phyloP scores from a whole-genome alignment of 2,329 filamentous ascomycete species.

The Talaromyces sp. region DNA sequence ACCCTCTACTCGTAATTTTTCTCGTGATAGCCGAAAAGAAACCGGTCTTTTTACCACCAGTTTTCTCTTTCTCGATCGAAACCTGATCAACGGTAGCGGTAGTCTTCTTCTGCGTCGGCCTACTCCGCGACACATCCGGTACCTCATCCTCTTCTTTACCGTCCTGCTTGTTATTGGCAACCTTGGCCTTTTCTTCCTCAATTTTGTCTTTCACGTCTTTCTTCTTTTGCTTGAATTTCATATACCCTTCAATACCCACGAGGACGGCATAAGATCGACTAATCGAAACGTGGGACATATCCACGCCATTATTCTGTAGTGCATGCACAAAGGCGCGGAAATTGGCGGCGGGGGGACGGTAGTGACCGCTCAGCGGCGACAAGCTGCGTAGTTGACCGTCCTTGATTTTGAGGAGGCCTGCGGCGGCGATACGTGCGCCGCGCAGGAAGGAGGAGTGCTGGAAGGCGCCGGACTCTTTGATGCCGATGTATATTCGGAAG shows the following conservation, averaged over 20 bases:
- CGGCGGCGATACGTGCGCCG: slow-evolving; percentile 74
- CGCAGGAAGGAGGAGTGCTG: slow-evolving; percentile 89
- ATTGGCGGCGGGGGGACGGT: slow-evolving; percentile 76
- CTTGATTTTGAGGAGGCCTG: slow-evolving; percentile 81
- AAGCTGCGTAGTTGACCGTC: slow-evolving; percentile 72
- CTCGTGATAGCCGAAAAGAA: slow-evolving; percentile 3
- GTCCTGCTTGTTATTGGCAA: slow-evolving; percentile 23
- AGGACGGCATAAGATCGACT: slow-evolving; percentile 79
- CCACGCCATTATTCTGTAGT: slow-evolving; percentile 69
- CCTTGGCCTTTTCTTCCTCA: slow-evolving; percentile 53
- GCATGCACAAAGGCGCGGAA: slow-evolving; percentile 77
- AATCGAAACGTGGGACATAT: slow-evolving; percentile 75
- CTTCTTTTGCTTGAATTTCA: slow-evolving; percentile 64
- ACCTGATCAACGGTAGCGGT: background rate
- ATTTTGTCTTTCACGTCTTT: slow-evolving; percentile 52
- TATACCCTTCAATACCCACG: slow-evolving; percentile 76
- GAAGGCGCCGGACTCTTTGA: slow-evolving; percentile 84
- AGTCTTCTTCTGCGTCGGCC: slow-evolving; percentile 7
- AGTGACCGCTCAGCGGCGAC: slow-evolving; percentile 71
- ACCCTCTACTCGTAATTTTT: background rate
- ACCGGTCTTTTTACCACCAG: background rate
- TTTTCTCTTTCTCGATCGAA: background rate
- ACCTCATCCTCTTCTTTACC: background rate
- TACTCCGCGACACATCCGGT: background rate
- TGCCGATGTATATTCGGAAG: slow-evolving; percentile 77